Evolutionary conservation across 169 alveolate species (phyloP), one percentile per base, ranked within the genome.

Genomic region (Eimeria acervulina): DNA sequence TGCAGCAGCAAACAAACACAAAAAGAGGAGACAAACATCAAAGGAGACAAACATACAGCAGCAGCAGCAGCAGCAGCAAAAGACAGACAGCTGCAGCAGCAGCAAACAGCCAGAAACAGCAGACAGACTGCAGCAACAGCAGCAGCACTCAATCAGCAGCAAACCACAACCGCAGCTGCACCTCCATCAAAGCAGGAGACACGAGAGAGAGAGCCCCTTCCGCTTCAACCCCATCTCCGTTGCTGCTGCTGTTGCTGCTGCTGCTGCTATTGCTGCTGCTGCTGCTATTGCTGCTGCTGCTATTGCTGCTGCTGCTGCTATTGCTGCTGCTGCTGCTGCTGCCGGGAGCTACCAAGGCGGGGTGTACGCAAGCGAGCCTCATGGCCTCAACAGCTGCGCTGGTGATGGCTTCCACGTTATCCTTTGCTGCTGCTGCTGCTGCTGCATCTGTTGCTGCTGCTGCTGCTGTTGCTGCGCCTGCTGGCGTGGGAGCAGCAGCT

Each of bases 291-390:
- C 66, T 78, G 59, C 63, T 26, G 33, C 89, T 78, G 59, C 63
- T 19, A 1, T 63, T 44, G 55, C 89, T 78, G 33, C 51, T 63
- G 84, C 51, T 17, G 47, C 84, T 78, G 55, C 63, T 40, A 63
- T 63, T 78, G 89, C 66, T 44, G 59, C 89, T 78, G 89, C 66
- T 42, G 89, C 59, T 78, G 89, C 89, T 44, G 89, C 59, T 40
- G 89, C 89, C 33, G 59, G 36, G 38, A 44, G 89, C 63, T 15
- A 78, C 89, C 63, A 78, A 63, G 8, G 89, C 89, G 36, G 89
- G 89, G 89, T 78, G 89, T 42, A 78, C 38, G 66, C 89, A 78
- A 6, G 63, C 66, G 26, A 44, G 66, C 36, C 89, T 78, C 89
- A 78, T 78, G 66, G 89, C 89, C 15, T 28, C 89, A 6, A 78